Evolutionary conservation across 73 alveolate genomes (phyloP), one percentile per base, ranked within the genome.

Genomic region (Symbiodinium pilosum): DNA sequence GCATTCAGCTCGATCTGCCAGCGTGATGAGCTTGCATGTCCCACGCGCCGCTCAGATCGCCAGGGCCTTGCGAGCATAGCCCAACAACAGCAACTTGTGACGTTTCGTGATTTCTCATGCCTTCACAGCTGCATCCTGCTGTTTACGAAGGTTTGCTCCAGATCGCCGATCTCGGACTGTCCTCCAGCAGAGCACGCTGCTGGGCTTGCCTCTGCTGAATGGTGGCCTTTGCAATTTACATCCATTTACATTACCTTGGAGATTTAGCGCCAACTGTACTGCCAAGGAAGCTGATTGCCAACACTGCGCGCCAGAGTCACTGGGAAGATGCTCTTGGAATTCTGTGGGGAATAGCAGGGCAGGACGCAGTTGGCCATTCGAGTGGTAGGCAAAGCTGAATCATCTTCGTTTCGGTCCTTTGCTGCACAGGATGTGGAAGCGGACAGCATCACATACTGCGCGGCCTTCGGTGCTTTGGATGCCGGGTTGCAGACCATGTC

Each of bases 181-280:
- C 30, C 81, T 64, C 81, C 81, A n/a, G 81, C 81, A 64, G 38
- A 64, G 81, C 81, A 64, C 81, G 81, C 81, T 30, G 81, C 34
- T 24, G 81, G 38, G 30, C 40, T 28, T 64, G 32, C 81, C 81
- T n/a, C n/a, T n/a, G n/a, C n/a, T n/a, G n/a, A n/a, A n/a, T n/a
- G n/a, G n/a, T n/a, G n/a, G n/a, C n/a, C n/a, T n/a, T n/a, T n/a
- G n/a, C n/a, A n/a, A n/a, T n/a, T n/a, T n/a, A n/a, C n/a, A n/a
- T n/a, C n/a, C n/a, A n/a, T n/a, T n/a, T n/a, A n/a, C n/a, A n/a
- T n/a, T n/a, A n/a, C n/a, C n/a, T n/a, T 64, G 4, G 73, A 28
- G 39, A 1, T 14, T 34, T 9, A 64, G 81, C 40, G 81, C 38
- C 24, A 47, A 47, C 59, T 47, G 59, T 9, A 6, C 59, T 6